Evolutionary conservation across 306 rosid species (phyloP).

Genomic region (Inga laurina): DNA sequence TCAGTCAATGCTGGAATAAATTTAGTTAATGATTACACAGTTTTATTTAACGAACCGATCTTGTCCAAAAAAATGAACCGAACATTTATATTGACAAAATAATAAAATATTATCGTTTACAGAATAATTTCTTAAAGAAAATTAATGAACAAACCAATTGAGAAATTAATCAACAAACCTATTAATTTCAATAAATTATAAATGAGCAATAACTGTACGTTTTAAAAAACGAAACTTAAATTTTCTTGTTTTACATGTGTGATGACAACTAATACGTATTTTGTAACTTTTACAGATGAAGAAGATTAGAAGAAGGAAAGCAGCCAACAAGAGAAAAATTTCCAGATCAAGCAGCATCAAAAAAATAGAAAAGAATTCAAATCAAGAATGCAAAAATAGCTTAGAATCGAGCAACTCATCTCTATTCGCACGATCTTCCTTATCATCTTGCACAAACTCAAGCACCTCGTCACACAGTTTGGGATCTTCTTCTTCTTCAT

Average conservation of each 20-base stretch:
- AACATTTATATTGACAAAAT: no score
- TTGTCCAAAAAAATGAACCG: no score
- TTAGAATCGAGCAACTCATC: constrained; percentile 6
- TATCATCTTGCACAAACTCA: background rate
- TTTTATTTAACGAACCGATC: background rate
- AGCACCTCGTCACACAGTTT: background rate
- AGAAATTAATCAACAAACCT: background rate
- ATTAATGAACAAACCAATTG: background rate
- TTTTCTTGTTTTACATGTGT: background rate
- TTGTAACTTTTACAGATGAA: constrained; percentile 22
- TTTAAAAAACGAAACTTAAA: background rate
- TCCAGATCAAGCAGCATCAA: background rate
- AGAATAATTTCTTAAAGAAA: no score
- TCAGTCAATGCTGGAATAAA: background rate
- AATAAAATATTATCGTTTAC: no score
- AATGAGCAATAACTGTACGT: background rate
- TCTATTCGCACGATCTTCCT: constrained; percentile 12
- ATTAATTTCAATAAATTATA: background rate
- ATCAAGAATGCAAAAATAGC: background rate
- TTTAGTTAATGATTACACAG: background rate
- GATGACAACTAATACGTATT: background rate
- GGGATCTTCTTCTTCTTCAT: background rate
- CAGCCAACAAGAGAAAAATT: background rate
- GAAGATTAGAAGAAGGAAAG: constrained; percentile 30
- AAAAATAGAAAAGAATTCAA: background rate